Percentiles rank a stretch among this genome's conserved stretches.
Evolutionary conservation across 768 basidiomycete genomes (phyloP).

Genomic region (Termitomyces sp.): DNA sequence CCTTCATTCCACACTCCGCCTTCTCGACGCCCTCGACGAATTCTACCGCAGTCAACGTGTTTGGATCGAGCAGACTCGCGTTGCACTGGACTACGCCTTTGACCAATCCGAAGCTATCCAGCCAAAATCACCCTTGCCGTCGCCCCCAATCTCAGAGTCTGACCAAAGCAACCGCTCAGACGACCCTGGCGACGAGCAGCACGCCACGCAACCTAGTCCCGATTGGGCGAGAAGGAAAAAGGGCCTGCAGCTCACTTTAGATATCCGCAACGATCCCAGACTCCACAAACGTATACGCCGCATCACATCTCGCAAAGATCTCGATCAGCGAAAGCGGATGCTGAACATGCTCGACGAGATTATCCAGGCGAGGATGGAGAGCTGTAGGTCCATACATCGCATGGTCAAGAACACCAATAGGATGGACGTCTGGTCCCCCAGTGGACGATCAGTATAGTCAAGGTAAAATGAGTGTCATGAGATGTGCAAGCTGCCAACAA

Average conservation of each 20-base stretch:
- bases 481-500: neutral
- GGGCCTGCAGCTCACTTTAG: conserved; percentile 44
- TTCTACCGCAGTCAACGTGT: conserved; percentile 69
- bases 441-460: conserved; percentile 11
- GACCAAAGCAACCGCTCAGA: neutral
- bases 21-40: conserved; percentile 58
- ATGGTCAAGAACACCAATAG: conserved; percentile 43
- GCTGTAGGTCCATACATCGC: conserved; percentile 60
- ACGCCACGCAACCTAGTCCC: conserved; percentile 18
- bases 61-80: conserved; percentile 67
- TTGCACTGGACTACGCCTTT: conserved; percentile 37
- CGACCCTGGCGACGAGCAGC: conserved; percentile 8
- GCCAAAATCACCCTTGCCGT: neutral
- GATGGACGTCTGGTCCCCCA: conserved; percentile 20
- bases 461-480: neutral
- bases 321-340: conserved; percentile 37
- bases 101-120: neutral
- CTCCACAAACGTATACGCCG: conserved; percentile 13
- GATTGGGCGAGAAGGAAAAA: conserved; percentile 57
- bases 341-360: conserved; percentile 67
- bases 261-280: conserved; percentile 17
- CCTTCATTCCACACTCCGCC: conserved; percentile 43
- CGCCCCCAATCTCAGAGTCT: conserved; percentile 8
- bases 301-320: conserved; percentile 11
- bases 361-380: conserved; percentile 72